A percentile compares a stretch with the other conserved stretches of the same genome.
Evolutionary conservation across 1,284 basidiomycete genomes (phyloP).

Genomic region (Puccinia hordei): DNA sequence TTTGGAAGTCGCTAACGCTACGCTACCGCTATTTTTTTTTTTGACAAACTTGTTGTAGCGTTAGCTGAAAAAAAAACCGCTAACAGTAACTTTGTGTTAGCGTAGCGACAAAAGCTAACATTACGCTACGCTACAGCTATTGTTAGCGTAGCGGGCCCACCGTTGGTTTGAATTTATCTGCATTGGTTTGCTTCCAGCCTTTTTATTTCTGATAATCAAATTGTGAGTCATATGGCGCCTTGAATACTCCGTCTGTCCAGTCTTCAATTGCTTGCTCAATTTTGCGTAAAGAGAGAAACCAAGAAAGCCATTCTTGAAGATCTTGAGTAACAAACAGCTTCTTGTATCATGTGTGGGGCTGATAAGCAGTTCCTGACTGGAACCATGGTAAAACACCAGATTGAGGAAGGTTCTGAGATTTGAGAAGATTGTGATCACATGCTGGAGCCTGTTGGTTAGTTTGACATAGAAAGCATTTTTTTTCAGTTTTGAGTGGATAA

Average conservation of each 20-base stretch:
- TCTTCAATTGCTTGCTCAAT: conserved; percentile 35
- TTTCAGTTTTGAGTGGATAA: background rate
- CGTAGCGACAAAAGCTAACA: no score
- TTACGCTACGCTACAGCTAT: no score
- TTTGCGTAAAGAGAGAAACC: conserved; percentile 17
- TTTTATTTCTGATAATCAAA: conserved; percentile 5
- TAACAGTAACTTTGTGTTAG: no score
- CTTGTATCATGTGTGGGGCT: background rate
- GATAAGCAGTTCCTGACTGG: background rate
- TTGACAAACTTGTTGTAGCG: no score
- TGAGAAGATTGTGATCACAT: background rate
- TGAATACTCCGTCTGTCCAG: background rate
- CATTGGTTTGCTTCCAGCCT: background rate
- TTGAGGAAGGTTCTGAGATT: background rate
- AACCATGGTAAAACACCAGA: background rate
- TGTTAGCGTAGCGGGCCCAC: no score
- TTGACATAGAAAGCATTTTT: background rate
- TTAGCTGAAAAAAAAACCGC: no score
- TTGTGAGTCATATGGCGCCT: background rate
- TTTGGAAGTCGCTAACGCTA: no score
- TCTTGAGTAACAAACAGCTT: conserved; percentile 18
- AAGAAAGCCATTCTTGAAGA: conserved; percentile 9
- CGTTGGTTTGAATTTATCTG: background rate
- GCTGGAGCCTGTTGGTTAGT: background rate
- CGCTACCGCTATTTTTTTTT: no score